phyloP scores from a whole-genome alignment of 176 grass and related monocot species.

The Eremochloa ophiuroides region DNA sequence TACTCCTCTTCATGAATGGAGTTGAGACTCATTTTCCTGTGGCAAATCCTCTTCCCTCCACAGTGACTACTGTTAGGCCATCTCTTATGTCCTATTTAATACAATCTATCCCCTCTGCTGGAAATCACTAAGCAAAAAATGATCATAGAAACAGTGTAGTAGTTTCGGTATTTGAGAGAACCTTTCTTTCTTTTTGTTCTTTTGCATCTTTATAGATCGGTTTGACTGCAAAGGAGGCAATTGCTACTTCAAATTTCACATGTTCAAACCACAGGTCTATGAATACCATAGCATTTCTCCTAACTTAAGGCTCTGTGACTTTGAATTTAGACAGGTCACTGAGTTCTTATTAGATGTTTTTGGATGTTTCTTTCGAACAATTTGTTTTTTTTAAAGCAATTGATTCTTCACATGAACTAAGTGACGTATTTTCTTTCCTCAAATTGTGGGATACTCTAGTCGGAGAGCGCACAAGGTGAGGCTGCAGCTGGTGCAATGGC shows the following conservation, averaged over 20 bases:
- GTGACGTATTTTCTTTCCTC: background rate
- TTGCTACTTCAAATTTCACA: background rate
- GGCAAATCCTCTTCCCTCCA: background rate
- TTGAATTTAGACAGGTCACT: background rate
- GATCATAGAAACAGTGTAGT: background rate
- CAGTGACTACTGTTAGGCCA: too few relatives aligned
- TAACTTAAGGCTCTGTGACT: background rate
- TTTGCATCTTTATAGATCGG: background rate
- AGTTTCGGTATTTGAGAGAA: background rate
- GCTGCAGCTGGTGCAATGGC: conserved; percentile 83
- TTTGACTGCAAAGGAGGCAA: background rate
- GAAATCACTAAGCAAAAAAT: background rate
- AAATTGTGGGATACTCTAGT: conserved; percentile 30
- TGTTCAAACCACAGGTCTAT: background rate
- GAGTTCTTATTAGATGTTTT: background rate
- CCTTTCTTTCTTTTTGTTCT: background rate
- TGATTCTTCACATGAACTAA: background rate
- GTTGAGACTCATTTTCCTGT: background rate
- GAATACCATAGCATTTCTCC: background rate
- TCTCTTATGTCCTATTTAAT: background rate
- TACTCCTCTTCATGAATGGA: background rate
- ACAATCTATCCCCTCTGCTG: background rate
- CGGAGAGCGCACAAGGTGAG: conserved; percentile 91
- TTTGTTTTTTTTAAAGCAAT: background rate
- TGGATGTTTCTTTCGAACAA: background rate